phyloP scores from a whole-genome alignment of 2,329 filamentous ascomycete species.

The Talaromyces amestolkiae region DNA sequence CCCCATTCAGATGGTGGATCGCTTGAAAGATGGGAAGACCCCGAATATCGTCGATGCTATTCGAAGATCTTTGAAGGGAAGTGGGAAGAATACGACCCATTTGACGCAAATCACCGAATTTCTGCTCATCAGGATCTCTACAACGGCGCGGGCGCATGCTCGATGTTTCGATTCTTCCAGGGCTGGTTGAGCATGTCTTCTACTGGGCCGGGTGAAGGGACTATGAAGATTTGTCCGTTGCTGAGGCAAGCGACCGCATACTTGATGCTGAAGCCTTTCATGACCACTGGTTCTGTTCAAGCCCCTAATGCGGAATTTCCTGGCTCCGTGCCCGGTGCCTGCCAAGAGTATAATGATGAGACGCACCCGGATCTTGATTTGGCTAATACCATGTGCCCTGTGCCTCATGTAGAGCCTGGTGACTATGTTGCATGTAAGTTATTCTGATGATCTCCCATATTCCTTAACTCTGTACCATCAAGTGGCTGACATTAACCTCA shows the following conservation, averaged over 20 bases:
- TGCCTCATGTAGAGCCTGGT: constrained; percentile 66
- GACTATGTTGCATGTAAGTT: constrained; percentile 65
- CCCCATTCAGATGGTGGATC: constrained; percentile 73
- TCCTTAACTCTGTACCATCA: not conserved
- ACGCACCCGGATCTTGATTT: constrained; percentile 71
- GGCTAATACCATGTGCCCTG: constrained; percentile 66
- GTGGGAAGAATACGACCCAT: constrained; percentile 82
- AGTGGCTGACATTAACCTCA: not conserved
- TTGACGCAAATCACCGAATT: constrained; percentile 70
- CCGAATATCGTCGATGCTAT: constrained; percentile 72
- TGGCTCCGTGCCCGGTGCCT: constrained; percentile 66
- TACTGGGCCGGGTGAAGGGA: constrained; percentile 72
- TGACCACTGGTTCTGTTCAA: constrained; percentile 54
- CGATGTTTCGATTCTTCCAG: constrained; percentile 84
- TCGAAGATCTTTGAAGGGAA: constrained; percentile 67
- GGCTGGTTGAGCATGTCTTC: constrained; percentile 78
- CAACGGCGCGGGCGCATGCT: constrained; percentile 75
- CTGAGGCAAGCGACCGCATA: constrained; percentile 75
- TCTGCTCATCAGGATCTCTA: constrained; percentile 72
- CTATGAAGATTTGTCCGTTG: constrained; percentile 77
- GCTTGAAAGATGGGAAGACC: constrained; percentile 70
- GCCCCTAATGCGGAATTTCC: constrained; percentile 55
- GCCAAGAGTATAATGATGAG: constrained; percentile 63
- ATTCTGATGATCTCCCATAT: not conserved
- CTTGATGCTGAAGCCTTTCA: constrained; percentile 79